Evolutionary conservation across 2,329 filamentous ascomycete species (phyloP).

Genomic region (Ascocoryne sarcoides): DNA sequence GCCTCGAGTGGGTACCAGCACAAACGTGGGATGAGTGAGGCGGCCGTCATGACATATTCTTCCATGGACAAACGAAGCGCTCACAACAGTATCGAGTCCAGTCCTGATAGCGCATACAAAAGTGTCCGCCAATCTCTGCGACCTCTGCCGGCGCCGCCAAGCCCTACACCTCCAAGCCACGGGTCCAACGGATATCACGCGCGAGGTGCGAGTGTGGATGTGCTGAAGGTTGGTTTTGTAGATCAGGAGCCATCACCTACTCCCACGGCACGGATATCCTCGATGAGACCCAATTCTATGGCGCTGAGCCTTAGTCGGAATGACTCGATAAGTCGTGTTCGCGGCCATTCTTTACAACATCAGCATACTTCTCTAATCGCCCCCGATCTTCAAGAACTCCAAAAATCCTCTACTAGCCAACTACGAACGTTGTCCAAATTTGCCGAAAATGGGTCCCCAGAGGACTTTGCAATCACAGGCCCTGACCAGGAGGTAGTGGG

Average conservation of each 20-base stretch:
- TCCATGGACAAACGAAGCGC: conserved; percentile 38
- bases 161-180: conserved; percentile 33
- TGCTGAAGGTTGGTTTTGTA: conserved; percentile 43
- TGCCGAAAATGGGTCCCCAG: conserved; percentile 63
- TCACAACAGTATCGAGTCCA: conserved; percentile 32
- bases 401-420: conserved; percentile 84
- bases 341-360: conserved; percentile 26
- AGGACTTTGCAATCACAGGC: conserved; percentile 73
- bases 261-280: conserved; percentile 7
- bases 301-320: conserved; percentile 48
- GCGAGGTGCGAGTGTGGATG: conserved; percentile 51
- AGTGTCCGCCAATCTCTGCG: conserved; percentile 69
- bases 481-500: conserved; percentile 81
- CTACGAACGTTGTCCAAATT: conserved; percentile 79
- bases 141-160: conserved; percentile 60
- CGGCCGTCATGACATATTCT: conserved; percentile 44
- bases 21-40: conserved; percentile 70
- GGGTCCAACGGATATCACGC: conserved; percentile 25
- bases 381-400: conserved; percentile 71
- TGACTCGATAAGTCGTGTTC: conserved; percentile 37
- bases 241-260: conserved; percentile 7
- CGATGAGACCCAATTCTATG: conserved; percentile 49
- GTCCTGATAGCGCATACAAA: conserved; percentile 49
- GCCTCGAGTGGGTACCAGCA: conserved; percentile 59
- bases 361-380: conserved; percentile 42